These are phyloP conservation scores for Grammothele lineata DNA, from an alignment of 768 basidiomycete species.

Conservation along the genomic window DNA sequence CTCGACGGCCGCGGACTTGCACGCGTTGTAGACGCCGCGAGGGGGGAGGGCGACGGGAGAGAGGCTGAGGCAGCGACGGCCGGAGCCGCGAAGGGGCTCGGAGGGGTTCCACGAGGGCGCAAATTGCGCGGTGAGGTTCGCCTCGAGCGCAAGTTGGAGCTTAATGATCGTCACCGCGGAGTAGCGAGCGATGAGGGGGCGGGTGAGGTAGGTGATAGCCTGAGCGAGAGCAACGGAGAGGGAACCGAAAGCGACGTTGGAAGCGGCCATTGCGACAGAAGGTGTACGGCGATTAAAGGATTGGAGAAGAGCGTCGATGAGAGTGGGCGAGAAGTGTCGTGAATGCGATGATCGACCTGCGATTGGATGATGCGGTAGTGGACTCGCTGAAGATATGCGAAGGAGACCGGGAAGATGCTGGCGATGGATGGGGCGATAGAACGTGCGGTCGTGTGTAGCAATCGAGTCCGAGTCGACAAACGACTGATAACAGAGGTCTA, in stretches of 20 bases:
- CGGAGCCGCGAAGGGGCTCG: constrained; percentile 65
- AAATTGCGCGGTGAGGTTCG: constrained; percentile 67
- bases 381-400: constrained; percentile 33
- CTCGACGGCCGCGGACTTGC: constrained; percentile 62
- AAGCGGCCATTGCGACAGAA: constrained; percentile 29
- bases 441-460: constrained; percentile 25
- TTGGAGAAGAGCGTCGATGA: constrained; percentile 21
- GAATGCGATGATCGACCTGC: constrained; percentile 54
- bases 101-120: constrained; percentile 61
- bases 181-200: constrained; percentile 54
- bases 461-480: constrained; percentile 13
- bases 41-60: constrained; percentile 69
- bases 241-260: constrained; percentile 30
- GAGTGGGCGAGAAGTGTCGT: background rate
- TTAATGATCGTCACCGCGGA: constrained; percentile 60
- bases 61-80: constrained; percentile 70
- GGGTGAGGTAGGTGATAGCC: constrained; percentile 69
- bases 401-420: constrained; percentile 15
- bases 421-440: constrained; percentile 16
- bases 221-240: constrained; percentile 70
- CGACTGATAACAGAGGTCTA: constrained; percentile 21
- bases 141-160: constrained; percentile 68
- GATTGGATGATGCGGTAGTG: constrained; percentile 38
- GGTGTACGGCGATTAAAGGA: no score
- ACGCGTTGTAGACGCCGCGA: constrained; percentile 65